These are phyloP conservation scores for Mycena polygramma DNA, from an alignment of 768 basidiomycete species.

Conservation along the genomic window DNA sequence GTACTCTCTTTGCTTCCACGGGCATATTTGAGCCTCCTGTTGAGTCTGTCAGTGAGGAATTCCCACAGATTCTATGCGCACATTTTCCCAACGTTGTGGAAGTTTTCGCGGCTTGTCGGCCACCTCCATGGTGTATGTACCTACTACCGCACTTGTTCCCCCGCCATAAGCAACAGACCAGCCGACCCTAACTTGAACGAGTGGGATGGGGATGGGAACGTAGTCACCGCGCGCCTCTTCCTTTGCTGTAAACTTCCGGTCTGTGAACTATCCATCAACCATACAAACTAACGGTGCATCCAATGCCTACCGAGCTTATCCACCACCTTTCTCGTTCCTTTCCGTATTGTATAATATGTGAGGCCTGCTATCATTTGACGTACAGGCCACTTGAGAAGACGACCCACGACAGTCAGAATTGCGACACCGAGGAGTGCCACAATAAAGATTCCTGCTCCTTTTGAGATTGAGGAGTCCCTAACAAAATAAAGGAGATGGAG, in stretches of 20 bases:
- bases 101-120: not conserved
- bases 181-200: not conserved
- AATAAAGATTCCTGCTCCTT: not conserved
- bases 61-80: not conserved
- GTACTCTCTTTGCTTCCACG: not conserved
- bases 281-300: not conserved
- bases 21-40: not conserved
- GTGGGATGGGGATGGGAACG: not conserved
- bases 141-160: not conserved
- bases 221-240: not conserved
- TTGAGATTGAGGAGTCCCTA: not conserved
- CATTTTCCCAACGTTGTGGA: not conserved
- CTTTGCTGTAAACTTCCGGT: not conserved
- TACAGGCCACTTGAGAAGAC: not conserved
- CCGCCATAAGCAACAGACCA: too few relatives aligned
- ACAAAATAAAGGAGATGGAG: not conserved
- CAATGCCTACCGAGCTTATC: not conserved
- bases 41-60: not conserved
- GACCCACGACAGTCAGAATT: not conserved
- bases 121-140: not conserved
- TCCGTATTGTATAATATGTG: not conserved
- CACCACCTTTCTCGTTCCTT: not conserved
- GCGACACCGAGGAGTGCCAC: not conserved
- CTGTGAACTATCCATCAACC: not conserved
- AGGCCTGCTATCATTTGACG: not conserved